Conservation (phyloP, 495 filamentous ascomycete species). For the Aspergillus coremiiformis region DNA sequence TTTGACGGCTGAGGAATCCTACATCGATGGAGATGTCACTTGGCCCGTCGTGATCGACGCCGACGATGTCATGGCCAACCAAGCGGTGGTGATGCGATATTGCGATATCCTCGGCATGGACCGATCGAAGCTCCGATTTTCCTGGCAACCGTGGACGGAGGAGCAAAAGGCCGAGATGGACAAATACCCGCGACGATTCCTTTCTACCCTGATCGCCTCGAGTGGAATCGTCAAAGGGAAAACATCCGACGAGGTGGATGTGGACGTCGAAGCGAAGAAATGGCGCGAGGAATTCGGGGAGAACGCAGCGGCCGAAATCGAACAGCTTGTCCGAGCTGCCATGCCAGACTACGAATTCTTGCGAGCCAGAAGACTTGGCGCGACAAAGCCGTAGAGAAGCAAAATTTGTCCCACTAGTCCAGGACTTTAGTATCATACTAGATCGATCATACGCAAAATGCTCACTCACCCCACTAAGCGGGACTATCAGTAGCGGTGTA, state of each 20-base stretch:
- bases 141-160: background rate
- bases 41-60: background rate
- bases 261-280: background rate
- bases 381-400: too few species aligned
- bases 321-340: background rate
- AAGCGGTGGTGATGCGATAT: background rate
- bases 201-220: background rate
- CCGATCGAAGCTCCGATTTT: background rate
- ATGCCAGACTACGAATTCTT: background rate
- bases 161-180: too few species aligned
- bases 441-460: too few species aligned
- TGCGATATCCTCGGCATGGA: background rate
- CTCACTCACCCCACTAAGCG: too few species aligned
- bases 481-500: too few species aligned
- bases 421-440: too few species aligned
- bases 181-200: background rate
- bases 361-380: slow-evolving; percentile 1
- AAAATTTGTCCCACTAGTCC: too few species aligned
- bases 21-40: background rate
- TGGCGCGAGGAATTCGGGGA: slow-evolving; percentile 1
- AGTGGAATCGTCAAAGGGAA: background rate
- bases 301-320: background rate
- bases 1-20: background rate
- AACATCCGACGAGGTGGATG: background rate
- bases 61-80: background rate